Percentiles rank a stretch among this genome's conserved stretches.
Evolutionary conservation across 495 filamentous ascomycete species (phyloP).

Genomic region (Apodospora peruviana): DNA sequence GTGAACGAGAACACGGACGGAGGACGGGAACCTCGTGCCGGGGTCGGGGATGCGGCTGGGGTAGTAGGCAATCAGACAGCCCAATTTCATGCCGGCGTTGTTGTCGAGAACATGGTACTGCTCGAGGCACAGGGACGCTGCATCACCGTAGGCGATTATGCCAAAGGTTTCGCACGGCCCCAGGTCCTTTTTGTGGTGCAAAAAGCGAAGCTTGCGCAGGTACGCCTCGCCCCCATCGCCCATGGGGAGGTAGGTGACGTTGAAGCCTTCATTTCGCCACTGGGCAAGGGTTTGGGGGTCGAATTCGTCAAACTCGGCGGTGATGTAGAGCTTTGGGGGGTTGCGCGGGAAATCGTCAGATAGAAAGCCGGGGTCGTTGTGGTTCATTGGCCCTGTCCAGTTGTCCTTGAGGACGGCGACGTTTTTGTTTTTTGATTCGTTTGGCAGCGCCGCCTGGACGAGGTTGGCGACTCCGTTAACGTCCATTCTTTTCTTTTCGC

Average conservation of each 20-base stretch:
- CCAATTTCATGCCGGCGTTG: constrained; percentile 41
- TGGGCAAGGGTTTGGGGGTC: constrained; percentile 49
- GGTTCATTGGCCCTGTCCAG: constrained; percentile 15
- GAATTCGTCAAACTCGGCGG: constrained; percentile 57
- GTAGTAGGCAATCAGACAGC: constrained; percentile 44
- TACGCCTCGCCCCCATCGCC: constrained; percentile 47
- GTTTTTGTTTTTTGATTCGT: constrained; percentile 21
- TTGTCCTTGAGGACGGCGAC: constrained; percentile 27
- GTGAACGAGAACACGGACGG: constrained; percentile 41
- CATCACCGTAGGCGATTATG: constrained; percentile 32
- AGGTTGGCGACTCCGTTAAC: constrained; percentile 19
- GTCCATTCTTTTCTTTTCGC: too few species aligned
- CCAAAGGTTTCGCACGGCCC: constrained; percentile 31
- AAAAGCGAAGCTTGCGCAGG: constrained; percentile 31
- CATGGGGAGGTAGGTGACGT: constrained; percentile 56
- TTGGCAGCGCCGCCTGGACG: constrained; percentile 24
- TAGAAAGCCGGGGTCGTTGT: constrained; percentile 32
- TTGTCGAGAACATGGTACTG: constrained; percentile 31
- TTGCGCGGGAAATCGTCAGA: constrained; percentile 27
- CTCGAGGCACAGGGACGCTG: constrained; percentile 28
- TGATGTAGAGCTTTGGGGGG: constrained; percentile 58
- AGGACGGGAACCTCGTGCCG: constrained; percentile 31
- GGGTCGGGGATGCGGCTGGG: constrained; percentile 40
- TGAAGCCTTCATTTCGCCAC: constrained; percentile 65
- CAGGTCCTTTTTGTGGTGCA: constrained; percentile 14